These are phyloP conservation scores for Millerozyma acaciae DNA, from an alignment of 805 yeast genomes.

Conservation along the genomic window DNA sequence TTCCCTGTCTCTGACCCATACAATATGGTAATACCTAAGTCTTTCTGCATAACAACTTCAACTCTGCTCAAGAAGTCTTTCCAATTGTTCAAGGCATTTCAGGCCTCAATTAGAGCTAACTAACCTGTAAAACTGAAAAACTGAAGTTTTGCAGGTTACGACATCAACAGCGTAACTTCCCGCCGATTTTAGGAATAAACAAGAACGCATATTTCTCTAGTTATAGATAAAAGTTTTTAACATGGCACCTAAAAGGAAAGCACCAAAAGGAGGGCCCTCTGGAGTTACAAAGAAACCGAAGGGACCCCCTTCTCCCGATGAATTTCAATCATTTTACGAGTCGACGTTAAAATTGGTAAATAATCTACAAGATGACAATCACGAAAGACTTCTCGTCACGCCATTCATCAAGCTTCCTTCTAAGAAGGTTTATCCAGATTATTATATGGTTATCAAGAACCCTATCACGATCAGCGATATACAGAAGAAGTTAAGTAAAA, in stretches of 20 bases:
- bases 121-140: background rate
- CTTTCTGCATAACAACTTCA: background rate
- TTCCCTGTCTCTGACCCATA: slow-evolving; percentile 95
- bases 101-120: background rate
- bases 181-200: too few species aligned
- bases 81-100: background rate
- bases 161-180: too few species aligned
- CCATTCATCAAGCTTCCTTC: slow-evolving; percentile 35
- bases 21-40: slow-evolving; percentile 49
- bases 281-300: slow-evolving; percentile 12
- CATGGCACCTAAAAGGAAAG: slow-evolving; percentile 24
- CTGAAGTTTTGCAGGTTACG: slow-evolving; percentile 1
- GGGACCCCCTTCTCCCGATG: slow-evolving; percentile 18
- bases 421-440: slow-evolving; percentile 38
- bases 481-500: slow-evolving; percentile 38
- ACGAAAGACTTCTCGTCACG: slow-evolving; percentile 18
- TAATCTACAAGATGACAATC: slow-evolving; percentile 28
- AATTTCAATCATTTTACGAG: slow-evolving; percentile 24
- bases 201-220: background rate
- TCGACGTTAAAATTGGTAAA: slow-evolving; percentile 30
- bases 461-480: slow-evolving; percentile 36
- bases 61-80: background rate
- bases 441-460: slow-evolving; percentile 28
- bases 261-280: slow-evolving; percentile 5
- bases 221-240: background rate